phyloP scores from a whole-genome alignment of 306 rosid species.

The Begonia fuchsioides region DNA sequence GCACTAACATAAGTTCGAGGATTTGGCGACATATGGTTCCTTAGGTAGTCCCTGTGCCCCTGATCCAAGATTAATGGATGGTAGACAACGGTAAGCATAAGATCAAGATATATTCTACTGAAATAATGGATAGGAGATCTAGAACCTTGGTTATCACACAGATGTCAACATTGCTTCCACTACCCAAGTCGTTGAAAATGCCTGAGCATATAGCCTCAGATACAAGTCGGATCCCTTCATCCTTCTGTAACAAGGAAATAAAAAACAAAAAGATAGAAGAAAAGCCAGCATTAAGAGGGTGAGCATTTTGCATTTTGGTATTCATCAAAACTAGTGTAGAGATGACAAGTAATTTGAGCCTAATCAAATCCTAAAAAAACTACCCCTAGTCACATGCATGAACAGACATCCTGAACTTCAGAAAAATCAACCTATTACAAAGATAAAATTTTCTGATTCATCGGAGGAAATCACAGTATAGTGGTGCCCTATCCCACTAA shows the following conservation, averaged over 20 bases:
- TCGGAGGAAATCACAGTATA: not conserved
- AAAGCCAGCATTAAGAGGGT: too few relatives aligned
- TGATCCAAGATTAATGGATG: slow-evolving; percentile 12
- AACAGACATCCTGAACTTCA: too few relatives aligned
- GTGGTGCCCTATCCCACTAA: not conserved
- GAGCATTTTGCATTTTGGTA: too few relatives aligned
- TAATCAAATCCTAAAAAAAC: too few relatives aligned
- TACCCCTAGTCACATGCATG: too few relatives aligned
- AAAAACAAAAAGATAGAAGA: not conserved
- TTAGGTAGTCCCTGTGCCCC: slow-evolving; percentile 82
- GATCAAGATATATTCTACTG: slow-evolving; percentile 4
- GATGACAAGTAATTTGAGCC: too few relatives aligned
- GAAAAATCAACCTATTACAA: too few relatives aligned
- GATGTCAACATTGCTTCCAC: slow-evolving; percentile 91
- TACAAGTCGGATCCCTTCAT: slow-evolving; percentile 59
- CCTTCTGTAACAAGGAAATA: slow-evolving; percentile 36
- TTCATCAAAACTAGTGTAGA: too few relatives aligned
- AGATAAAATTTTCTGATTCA: not conserved
- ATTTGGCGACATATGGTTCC: slow-evolving; percentile 75
- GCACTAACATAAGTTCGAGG: slow-evolving; percentile 77
- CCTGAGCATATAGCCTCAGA: slow-evolving; percentile 89
- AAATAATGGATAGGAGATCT: slow-evolving; percentile 2
- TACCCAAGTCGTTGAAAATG: slow-evolving; percentile 89
- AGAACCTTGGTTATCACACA: slow-evolving; percentile 93
- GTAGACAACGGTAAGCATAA: slow-evolving; percentile 6